A percentile compares a stretch with the other conserved stretches of the same genome.
phyloP scores from a whole-genome alignment of 169 alveolate genomes.

The Eimeria necatrix region DNA sequence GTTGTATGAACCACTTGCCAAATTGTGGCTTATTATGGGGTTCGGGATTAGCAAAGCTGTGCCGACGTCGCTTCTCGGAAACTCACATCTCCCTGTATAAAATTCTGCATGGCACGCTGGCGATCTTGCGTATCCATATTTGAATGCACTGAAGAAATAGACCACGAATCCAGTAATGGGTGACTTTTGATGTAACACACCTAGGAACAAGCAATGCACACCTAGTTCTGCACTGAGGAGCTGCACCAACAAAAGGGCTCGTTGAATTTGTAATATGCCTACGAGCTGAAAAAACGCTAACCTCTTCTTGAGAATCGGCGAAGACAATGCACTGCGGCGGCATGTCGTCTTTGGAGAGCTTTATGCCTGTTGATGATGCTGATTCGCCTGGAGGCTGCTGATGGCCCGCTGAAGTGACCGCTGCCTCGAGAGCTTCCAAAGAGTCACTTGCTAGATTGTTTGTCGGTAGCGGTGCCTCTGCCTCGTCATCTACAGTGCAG shows the following conservation, averaged over 20 bases:
- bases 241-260: neutral
- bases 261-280: neutral
- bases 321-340: slow-evolving; percentile 71
- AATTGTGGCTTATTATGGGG: neutral
- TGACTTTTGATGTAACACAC: slow-evolving; percentile 58
- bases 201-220: slow-evolving; percentile 1
- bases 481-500: neutral
- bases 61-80: neutral
- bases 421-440: neutral
- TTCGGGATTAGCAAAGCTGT: neutral
- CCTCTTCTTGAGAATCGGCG: slow-evolving; percentile 76
- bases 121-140: slow-evolving; percentile 54
- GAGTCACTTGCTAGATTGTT: neutral
- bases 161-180: slow-evolving; percentile 63
- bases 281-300: neutral
- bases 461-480: neutral
- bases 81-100: slow-evolving; percentile 57
- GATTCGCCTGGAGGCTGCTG: neutral
- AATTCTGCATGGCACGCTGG: slow-evolving; percentile 29
- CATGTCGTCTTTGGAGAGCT: neutral
- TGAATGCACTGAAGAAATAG: slow-evolving; percentile 43
- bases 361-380: neutral
- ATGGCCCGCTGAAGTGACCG: neutral
- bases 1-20: too few relatives aligned
- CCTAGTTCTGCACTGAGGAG: neutral